These are phyloP conservation scores for Silene coronaria DNA, from an alignment of 179 eudicot species.

Conservation along the genomic window DNA sequence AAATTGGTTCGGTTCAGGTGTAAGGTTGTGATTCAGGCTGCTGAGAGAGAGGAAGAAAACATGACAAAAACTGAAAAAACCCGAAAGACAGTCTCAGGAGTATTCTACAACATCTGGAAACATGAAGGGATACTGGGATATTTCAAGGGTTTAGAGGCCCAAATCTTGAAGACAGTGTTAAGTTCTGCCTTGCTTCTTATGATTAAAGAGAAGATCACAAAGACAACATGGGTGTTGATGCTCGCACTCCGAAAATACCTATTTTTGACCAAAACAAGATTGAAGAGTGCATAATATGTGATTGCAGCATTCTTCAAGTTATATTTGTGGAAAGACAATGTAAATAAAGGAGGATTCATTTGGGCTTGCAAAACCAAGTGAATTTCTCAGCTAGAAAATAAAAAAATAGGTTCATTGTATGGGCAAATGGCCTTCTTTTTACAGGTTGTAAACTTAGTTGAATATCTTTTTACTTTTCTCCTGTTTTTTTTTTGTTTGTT, in stretches of 20 bases:
- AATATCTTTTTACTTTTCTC: constrained; percentile 4
- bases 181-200: constrained; percentile 82
- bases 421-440: neutral
- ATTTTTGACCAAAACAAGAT: constrained; percentile 28
- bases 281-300: constrained; percentile 47
- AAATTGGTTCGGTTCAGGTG: constrained; percentile 41
- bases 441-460: constrained; percentile 7
- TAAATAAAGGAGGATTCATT: constrained; percentile 13
- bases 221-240: constrained; percentile 68
- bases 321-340: no score
- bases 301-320: neutral
- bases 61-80: constrained; percentile 28
- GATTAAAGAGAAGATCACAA: constrained; percentile 81
- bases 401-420: constrained; percentile 10
- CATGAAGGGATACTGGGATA: constrained; percentile 65
- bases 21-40: constrained; percentile 85
- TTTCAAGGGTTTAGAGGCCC: constrained; percentile 77
- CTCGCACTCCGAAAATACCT: constrained; percentile 55
- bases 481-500: constrained; percentile 9
- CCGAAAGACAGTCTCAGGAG: constrained; percentile 51
- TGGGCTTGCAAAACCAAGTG: neutral
- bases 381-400: constrained; percentile 9
- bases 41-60: constrained; percentile 43
- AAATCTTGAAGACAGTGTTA: constrained; percentile 76
- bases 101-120: constrained; percentile 54